Evolutionary conservation across 1,284 basidiomycete species (phyloP), one percentile per base, ranked within the genome.

Genomic region (Trichosporon faecale): DNA sequence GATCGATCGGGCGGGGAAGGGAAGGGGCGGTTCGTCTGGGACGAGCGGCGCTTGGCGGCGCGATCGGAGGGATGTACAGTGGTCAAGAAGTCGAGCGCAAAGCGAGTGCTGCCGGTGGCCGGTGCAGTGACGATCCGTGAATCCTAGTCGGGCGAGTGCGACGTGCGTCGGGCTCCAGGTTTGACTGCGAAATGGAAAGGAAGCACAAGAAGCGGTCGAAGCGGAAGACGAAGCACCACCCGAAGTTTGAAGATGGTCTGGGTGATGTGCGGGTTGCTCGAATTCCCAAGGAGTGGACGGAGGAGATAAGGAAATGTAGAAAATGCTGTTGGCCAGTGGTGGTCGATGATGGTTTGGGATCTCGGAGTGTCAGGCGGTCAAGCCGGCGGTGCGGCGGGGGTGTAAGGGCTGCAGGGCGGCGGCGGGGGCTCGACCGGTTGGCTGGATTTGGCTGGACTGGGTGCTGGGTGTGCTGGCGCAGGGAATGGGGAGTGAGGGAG

Each of bases 271-370:
- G 55, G 14, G 29, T 12, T 16, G 5, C 35, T 14, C 12, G 12
- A 12, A 12, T 37, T 37, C 35, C 35, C 9, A 18, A 16, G 9
- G 27, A 25, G 57, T 33, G 57, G 57, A 33, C 31, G 57, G 57
- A 33, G 57, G 57, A 61, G 57, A 61, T 61, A 61, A 61, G 57
- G 57, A 61, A 61, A n/a, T 3, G 29, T 8, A 23, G 57, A 31
- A 31, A 61, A 33, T 61, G 57, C 16, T n/a, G 57, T 33, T 18
- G 27, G 57, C 27, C 23, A 6, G 55, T 29, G 55, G 9, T 18
- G 16, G 25, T 46, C 44, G 44, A 21, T 46, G 44, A 21, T 46
- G 49, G 49, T 52, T 52, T 52, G 27, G 57, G 57, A 61, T 61
- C 57, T 61, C 29, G 57, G 29, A 4, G 23, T 25, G 40, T 44